Conservation (phyloP, 805 yeast genomes). For the Candida insectorum region DNA sequence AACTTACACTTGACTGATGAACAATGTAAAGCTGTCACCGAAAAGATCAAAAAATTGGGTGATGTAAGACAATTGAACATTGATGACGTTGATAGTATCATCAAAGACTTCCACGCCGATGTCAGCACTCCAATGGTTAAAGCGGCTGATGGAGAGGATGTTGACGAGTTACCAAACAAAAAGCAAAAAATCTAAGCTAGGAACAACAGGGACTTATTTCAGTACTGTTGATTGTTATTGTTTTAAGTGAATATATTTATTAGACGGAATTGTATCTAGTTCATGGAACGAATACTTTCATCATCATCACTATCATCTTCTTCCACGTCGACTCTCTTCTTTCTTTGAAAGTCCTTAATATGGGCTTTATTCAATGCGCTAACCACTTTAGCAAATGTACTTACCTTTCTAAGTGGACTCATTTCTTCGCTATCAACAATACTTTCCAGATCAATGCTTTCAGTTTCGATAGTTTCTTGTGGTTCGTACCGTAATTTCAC, state of each 20-base stretch:
- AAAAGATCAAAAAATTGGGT: slow-evolving; percentile 54
- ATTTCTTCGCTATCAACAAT: no score
- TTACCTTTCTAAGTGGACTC: background rate
- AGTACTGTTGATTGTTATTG: no score
- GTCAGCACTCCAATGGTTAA: slow-evolving; percentile 25
- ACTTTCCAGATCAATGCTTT: no score
- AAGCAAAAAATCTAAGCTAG: slow-evolving; percentile 20
- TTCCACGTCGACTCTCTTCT: slow-evolving; percentile 31
- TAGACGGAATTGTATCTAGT: no score
- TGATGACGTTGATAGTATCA: slow-evolving; percentile 60
- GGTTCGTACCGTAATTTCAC: slow-evolving; percentile 34
- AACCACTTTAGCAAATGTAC: slow-evolving; percentile 42
- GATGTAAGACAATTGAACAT: slow-evolving; percentile 58
- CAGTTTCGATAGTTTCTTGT: background rate
- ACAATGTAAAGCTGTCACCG: slow-evolving; percentile 54
- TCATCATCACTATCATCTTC: slow-evolving; percentile 35
- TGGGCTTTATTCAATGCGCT: slow-evolving; percentile 71
- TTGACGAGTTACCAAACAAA: slow-evolving; percentile 8
- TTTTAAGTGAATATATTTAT: no score
- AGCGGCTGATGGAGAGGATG: slow-evolving; percentile 6
- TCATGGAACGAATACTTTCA: no score
- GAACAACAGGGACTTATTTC: no score
- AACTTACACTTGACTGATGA: slow-evolving; percentile 54
- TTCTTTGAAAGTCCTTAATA: slow-evolving; percentile 79
- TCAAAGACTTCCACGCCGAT: slow-evolving; percentile 51